These are phyloP conservation scores for Funneliformis mosseae DNA, from an alignment of 192 early-diverging fungal genomes.

Conservation along the genomic window DNA sequence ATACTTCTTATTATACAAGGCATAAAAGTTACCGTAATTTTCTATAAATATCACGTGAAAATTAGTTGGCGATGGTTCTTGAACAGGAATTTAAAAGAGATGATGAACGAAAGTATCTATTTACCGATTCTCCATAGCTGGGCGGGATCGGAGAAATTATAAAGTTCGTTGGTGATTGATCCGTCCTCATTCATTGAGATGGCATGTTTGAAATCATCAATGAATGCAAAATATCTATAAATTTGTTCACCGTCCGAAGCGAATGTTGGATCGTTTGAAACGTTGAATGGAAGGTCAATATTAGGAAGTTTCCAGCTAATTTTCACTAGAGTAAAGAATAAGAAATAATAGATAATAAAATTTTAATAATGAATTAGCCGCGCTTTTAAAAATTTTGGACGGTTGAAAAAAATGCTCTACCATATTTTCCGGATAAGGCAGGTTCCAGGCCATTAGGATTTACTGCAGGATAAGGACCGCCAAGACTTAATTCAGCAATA, in stretches of 20 bases:
- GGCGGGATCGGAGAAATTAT: conserved; percentile 2
- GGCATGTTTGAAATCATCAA: not conserved
- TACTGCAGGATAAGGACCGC: not conserved
- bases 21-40: conserved; percentile 3
- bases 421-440: not conserved
- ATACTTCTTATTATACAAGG: not conserved
- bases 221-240: conserved; percentile 17
- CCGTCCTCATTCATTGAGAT: not conserved
- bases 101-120: not conserved
- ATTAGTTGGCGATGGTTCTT: too few species aligned
- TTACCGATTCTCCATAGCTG: conserved; percentile 19
- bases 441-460: not conserved
- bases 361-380: too few species aligned
- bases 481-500: not conserved
- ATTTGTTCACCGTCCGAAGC: not conserved
- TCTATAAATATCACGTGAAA: not conserved
- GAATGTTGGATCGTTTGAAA: not conserved
- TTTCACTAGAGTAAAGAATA: not conserved
- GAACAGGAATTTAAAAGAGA: not conserved
- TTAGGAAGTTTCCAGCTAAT: not conserved
- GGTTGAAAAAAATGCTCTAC: not conserved
- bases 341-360: not conserved
- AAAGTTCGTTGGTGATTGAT: not conserved
- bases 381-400: not conserved
- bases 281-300: not conserved